Base-by-base conservation (phyloP, 1,139 yeast genomes). In the Candida frijolesensis region DNA sequence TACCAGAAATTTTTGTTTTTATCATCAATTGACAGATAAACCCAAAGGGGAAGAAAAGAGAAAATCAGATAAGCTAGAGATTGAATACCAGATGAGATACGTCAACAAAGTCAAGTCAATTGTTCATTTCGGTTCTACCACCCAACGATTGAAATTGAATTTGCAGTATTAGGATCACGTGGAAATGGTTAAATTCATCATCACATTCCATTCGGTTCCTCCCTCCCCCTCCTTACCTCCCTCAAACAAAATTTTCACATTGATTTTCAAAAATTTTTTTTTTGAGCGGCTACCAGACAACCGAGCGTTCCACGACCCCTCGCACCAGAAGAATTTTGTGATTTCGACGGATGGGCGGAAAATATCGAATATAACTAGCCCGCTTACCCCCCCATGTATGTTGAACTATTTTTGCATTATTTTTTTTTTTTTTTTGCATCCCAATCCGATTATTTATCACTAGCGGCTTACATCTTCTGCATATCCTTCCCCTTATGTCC, bases 1-100 rank as follows among this genome's bases (percentile, higher is more conserved):
- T 73, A 69, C 54, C 33, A 32, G n/a, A n/a, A 22, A 19, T 27
- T 41, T 41, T 10, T 16, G n/a, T 5, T 25, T 25, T 11, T 7
- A 22, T 39, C 34, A 16, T 35, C 22, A 16, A 35, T 16, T 16
- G 39, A 35, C 16, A 18, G 9, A 39, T 11, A 25, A n/a, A n/a
- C 11, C 16, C 22, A 12, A 14, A 39, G 7, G 12, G 19, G 25
- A 39, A n/a, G n/a, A 30, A 40, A 16, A n/a, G 18, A 14, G 12
- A 25, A 12, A 7, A 16, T 19, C n/a, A 22, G 30, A 38, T 8
- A 25, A 25, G 29, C 29, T 6, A 25, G 29, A 25, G 29, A 25
- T 32, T 32, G 34, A 15, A 32, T 19, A 19, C 22, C 22, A n/a
- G 22, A 19, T 19, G 22, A 19, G 22, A 19, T 19, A 19, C 22